Evolutionary conservation across 192 early-diverging fungal genomes (phyloP), one percentile per base, ranked within the genome.

Genomic region (Coemansia sp.): DNA sequence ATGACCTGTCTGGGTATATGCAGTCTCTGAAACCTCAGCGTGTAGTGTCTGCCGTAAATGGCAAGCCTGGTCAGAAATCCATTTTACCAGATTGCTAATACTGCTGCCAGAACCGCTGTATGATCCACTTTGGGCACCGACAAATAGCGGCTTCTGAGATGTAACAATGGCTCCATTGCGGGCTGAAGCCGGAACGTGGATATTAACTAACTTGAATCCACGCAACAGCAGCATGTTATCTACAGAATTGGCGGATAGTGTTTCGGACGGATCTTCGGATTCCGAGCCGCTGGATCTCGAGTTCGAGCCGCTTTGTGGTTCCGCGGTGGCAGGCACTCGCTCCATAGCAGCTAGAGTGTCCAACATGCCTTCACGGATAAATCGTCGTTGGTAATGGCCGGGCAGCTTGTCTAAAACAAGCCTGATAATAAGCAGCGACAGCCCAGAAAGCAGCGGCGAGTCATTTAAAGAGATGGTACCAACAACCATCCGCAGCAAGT

Each of bases 321-420:
- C 46, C 6, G 13, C 23, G 4, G 23, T 4, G 23, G 1, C 23
- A 26, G 23, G 23, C 23, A 26, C 23, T 26, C 4, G 23, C 23
- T 26, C 23, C 23, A 26, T 26, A 26, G 23, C 4, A 4, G 23
- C 23, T 3, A 26, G 23, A 26, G 23, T 26, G 23, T 81, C 78
- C 2, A 82, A 57, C 4, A 91, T 84, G 3, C 93, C 93, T 50
- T 94, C 93, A 18, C 90, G 73, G 33, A 81, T 68, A 65, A 96
- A 88, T 50, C 78, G 78, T 7, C 52, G 60, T 9, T 58, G 53
- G 61, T 86, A 91, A 5, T 63, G 16, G 2, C 70, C 63, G 0
- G 88, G 86, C 12, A 89, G 72, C 54, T 83, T 87, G 11, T 78
- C 74, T 42, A 88, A 61, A 6, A 92, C 79, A 1, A 92, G 55